Evolutionary conservation across 202 grass and related monocot genomes (phyloP), one percentile per base, ranked within the genome.

Genomic region (Saccharum hybrid): DNA sequence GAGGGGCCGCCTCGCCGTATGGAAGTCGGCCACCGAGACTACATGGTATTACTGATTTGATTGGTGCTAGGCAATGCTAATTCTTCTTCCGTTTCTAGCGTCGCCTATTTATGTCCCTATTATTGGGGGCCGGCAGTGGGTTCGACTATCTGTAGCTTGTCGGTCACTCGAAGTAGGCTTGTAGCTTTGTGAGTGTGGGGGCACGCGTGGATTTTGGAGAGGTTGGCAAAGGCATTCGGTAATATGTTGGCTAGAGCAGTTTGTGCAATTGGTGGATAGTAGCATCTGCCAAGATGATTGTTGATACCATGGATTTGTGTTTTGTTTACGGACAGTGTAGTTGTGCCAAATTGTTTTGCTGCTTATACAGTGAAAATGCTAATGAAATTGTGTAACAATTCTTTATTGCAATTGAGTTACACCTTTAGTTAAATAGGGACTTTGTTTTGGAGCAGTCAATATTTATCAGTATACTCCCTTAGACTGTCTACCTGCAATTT

Each of bases 1-100:
- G n/a, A 88, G 89, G 84, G 91, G 93, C 2, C 88, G 91, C 74
- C 71, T 99, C 43, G 96, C 84, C 46, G 82, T 99, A 63, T 90
- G 88, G 83, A 99, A 96, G 81, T 94, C 93, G 71, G 73, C 91
- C 41, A 86, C 86, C 66, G 91, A 92, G 57, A 94, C 89, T 36
- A 90, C 91, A 10, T 99, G 93, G 96, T 98, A 87, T 21, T 52
- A 16, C 51, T 28, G 2, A 56, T 64, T 61, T 49, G 7, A 10
- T 57, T 15, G 4, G 28, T 75, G 6, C 26, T 78, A 11, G 28
- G 3, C 38, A 37, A 21, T 68, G 75, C 38, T 52, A 42, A 57
- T 51, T 82, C 15, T 65, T 54, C 3, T 51, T 81, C 65, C 37
- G 64, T 41, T 60, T 72, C n/a, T 10, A 8, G 36, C 9, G 60